Evolutionary conservation across 345 rosid genomes (phyloP).

Genomic region (Hevea brasiliensis): DNA sequence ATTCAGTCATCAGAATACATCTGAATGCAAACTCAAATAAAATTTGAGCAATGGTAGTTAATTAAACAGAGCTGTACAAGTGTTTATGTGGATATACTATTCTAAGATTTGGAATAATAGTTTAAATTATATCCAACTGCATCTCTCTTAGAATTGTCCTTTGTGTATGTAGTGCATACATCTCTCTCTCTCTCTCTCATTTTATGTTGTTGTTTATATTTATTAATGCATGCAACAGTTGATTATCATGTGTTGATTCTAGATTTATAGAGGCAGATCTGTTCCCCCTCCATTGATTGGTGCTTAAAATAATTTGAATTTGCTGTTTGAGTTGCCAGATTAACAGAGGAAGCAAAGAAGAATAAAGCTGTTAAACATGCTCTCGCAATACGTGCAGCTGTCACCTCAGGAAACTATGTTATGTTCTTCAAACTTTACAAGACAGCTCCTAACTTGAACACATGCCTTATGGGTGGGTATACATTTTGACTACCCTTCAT

Average conservation of each 20-base stretch:
- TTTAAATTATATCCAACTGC: background rate
- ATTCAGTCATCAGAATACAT: too few relatives aligned
- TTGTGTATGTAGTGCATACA: background rate
- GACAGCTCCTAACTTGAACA: too few relatives aligned
- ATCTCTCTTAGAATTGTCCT: background rate
- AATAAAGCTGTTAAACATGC: slow-evolving; percentile 90
- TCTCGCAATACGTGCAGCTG: slow-evolving; percentile 91
- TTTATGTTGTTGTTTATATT: background rate
- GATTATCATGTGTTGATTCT: background rate
- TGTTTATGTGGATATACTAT: background rate
- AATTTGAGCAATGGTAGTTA: background rate
- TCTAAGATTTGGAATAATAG: background rate
- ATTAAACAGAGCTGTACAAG: background rate
- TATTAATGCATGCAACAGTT: background rate
- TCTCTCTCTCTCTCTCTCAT: background rate
- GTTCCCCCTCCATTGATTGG: background rate
- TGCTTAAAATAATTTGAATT: slow-evolving; percentile 12
- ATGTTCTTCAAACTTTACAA: slow-evolving; percentile 82
- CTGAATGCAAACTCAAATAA: too few relatives aligned
- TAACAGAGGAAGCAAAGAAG: slow-evolving; percentile 67
- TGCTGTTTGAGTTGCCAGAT: slow-evolving; percentile 43
- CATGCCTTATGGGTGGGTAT: slow-evolving; percentile 84
- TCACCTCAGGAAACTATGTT: slow-evolving; percentile 86
- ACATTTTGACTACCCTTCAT: background rate
- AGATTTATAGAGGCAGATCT: background rate